phyloP scores from a whole-genome alignment of 2,329 filamentous ascomycete genomes.

The Trichoderma brevicompactum region DNA sequence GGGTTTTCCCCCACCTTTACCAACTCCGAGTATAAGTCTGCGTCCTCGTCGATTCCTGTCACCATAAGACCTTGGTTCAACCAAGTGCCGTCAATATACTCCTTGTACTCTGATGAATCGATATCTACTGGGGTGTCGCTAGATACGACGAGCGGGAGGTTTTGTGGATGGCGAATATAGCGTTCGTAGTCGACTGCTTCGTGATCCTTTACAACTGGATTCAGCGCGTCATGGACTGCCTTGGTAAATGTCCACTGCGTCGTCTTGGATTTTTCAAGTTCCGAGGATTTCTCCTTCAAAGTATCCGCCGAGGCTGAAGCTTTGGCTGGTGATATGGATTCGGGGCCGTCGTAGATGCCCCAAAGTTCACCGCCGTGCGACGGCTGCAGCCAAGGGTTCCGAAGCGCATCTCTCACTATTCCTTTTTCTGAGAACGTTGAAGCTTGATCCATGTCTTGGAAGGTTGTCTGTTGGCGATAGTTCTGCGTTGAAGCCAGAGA shows the following conservation, averaged over 20 bases:
- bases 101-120: slow-evolving; percentile 71
- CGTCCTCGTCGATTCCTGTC: slow-evolving; percentile 53
- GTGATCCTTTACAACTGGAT: slow-evolving; percentile 75
- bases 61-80: slow-evolving; percentile 62
- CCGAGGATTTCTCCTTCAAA: slow-evolving; percentile 58
- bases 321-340: slow-evolving; percentile 17
- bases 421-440: slow-evolving; percentile 48
- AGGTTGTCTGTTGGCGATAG: slow-evolving; percentile 28
- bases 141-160: slow-evolving; percentile 79
- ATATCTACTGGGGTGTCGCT: slow-evolving; percentile 65
- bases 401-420: slow-evolving; percentile 55
- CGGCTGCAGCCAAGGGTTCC: slow-evolving; percentile 61
- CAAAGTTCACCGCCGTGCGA: slow-evolving; percentile 43
- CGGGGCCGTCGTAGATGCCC: slow-evolving; percentile 12
- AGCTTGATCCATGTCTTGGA: slow-evolving; percentile 44
- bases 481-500: slow-evolving; percentile 49
- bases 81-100: slow-evolving; percentile 75
- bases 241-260: slow-evolving; percentile 89
- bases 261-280: slow-evolving; percentile 76
- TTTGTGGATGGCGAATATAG: slow-evolving; percentile 88
- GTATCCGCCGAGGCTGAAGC: slow-evolving; percentile 12
- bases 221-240: slow-evolving; percentile 81
- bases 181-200: slow-evolving; percentile 86
- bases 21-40: slow-evolving; percentile 72
- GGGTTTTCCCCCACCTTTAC: slow-evolving; percentile 79